Base-by-base conservation (phyloP, 208 protist species). In the Acanthamoeba sp. region DNA sequence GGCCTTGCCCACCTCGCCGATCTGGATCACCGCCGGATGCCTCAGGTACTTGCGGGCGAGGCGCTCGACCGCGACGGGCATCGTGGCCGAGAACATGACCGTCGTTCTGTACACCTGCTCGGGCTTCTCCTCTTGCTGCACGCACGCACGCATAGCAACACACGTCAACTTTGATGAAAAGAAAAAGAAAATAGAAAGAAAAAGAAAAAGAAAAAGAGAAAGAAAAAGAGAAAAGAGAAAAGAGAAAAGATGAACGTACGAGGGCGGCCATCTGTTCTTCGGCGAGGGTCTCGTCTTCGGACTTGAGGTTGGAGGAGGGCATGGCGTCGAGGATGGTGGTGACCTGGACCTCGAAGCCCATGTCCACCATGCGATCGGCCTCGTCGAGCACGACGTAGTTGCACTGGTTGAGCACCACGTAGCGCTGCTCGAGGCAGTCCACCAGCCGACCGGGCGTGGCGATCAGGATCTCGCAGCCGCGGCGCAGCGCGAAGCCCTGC, bases 341-440 rank as follows among this genome's bases (percentile, higher is more conserved):
- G 4, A 98, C 95, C 40, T 98, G 97, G 6, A 76, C n/a, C 91
- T 98, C 97, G 73, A 98, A 98, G 36, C 96, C 97, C 88, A 98
- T 97, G 71, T 98, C 97, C 32, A 99, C 96, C 98, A 99, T 99
- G 50, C 96, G 94, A n/a, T 99, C 99, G 12, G 99, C 99, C 96
- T 99, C 99, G 95, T 99, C 99, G 24, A 99, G 96, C 36, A 99
- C 99, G 14, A 99, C 97, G 96, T 99, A 99, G 84, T 98, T 99
- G 95, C 99, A 98, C 76, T 99, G 98, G 91, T 99, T 98, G 22
- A 99, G 96, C 95, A 99, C 99, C 1, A 99, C 95, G 91, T 98
- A 97, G 32, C 97, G 97, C n/a, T 96, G 94, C 85, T 99, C 98
- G 4, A 99, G 95, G 78, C 99, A 97, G 95, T 99, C 99, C 73